phyloP scores from a whole-genome alignment of 2,329 filamentous ascomycete species.

The Madurella fahalii region DNA sequence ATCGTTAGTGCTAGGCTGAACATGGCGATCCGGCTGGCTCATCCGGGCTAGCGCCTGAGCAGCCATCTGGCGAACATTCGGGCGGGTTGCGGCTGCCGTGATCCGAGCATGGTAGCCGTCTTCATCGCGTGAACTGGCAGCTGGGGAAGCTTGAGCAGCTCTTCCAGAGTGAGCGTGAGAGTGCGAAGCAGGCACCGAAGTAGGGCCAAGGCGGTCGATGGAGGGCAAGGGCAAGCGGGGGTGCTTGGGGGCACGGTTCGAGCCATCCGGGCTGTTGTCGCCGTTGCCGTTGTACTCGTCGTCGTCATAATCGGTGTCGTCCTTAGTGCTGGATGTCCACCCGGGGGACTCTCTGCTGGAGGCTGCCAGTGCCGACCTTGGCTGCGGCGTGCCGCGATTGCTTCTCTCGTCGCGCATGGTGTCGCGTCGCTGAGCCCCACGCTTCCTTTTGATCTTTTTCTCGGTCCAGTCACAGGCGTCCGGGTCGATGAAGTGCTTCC shows the following conservation, averaged over 20 bases:
- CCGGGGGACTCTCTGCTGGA: background rate
- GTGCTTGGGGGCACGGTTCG: background rate
- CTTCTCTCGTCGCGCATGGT: background rate
- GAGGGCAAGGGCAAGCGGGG: background rate
- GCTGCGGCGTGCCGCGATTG: background rate
- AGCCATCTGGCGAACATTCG: background rate
- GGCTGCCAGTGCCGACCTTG: background rate
- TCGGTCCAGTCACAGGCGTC: constrained; percentile 15
- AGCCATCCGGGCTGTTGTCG: background rate
- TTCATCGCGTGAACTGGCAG: too few species aligned
- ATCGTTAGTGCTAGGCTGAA: too few species aligned
- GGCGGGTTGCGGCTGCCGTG: background rate
- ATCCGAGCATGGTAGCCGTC: too few species aligned
- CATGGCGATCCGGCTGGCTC: background rate
- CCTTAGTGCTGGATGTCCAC: background rate
- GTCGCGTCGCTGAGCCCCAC: too few species aligned
- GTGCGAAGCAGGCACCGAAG: too few species aligned
- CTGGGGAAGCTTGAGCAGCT: too few species aligned
- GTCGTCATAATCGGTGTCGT: background rate
- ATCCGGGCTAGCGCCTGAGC: background rate
- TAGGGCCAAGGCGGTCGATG: background rate
- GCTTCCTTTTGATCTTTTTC: background rate
- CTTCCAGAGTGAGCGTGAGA: too few species aligned
- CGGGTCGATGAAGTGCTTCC: constrained; percentile 18
- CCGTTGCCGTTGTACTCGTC: background rate